Evolutionary conservation across 2,329 filamentous ascomycete species (phyloP).

Genomic region (Thelonectria discophora): DNA sequence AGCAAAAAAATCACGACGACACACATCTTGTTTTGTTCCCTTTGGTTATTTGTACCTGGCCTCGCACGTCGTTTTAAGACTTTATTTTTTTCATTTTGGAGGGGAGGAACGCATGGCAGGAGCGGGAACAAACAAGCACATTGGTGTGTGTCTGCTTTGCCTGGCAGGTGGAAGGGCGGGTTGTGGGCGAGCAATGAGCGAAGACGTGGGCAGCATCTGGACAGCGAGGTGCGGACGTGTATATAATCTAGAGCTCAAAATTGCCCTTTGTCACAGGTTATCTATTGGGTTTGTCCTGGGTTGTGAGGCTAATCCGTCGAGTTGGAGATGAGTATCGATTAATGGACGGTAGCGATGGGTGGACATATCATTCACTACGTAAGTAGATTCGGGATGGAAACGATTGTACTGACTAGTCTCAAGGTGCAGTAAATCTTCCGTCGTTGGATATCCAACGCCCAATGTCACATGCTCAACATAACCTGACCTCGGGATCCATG

Average conservation of each 20-base stretch:
- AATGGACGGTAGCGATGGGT: no score
- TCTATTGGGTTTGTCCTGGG: not conserved
- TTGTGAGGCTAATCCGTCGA: conserved; percentile 1
- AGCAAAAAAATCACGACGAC: conserved; percentile 21
- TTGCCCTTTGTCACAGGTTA: conserved; percentile 38
- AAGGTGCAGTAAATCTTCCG: no score
- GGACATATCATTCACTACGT: not conserved
- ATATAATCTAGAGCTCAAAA: conserved; percentile 45
- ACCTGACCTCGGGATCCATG: conserved; percentile 25
- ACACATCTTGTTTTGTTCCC: conserved; percentile 23
- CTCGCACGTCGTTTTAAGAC: conserved; percentile 20
- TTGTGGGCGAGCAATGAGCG: conserved; percentile 1
- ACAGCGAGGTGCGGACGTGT: conserved; percentile 34
- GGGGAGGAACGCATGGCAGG: conserved; percentile 1
- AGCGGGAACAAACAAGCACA: conserved; percentile 8
- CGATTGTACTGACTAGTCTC: not conserved
- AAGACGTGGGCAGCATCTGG: conserved; percentile 25
- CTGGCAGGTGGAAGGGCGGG: conserved; percentile 7
- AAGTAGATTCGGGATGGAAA: not conserved
- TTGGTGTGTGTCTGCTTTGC: conserved; percentile 15
- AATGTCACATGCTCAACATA: no score
- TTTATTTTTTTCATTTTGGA: conserved; percentile 12
- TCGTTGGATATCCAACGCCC: no score
- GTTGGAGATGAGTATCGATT: conserved; percentile 1
- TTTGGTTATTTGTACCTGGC: conserved; percentile 25